Percentiles rank a stretch among this genome's conserved stretches.
phyloP scores from a whole-genome alignment of 2,329 filamentous ascomycete species.

The Phyllosticta capitalensis region DNA sequence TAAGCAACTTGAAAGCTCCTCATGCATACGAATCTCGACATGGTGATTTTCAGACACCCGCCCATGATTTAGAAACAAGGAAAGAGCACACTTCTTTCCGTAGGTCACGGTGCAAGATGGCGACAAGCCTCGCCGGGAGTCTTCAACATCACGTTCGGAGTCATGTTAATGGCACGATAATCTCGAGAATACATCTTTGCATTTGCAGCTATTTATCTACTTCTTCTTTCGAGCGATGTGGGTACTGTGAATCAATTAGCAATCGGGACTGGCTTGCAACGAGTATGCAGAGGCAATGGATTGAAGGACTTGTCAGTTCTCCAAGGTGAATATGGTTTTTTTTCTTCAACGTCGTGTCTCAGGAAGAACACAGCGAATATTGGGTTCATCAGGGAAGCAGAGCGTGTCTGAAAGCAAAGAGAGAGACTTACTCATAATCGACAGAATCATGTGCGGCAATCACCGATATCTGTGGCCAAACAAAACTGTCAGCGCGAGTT shows the following conservation, averaged over 20 bases:
- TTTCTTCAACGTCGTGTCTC: constrained; percentile 51
- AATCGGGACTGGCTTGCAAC: background rate
- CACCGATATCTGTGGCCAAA: constrained; percentile 10
- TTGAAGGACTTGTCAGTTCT: constrained; percentile 45
- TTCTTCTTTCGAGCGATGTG: background rate
- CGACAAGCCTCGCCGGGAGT: background rate
- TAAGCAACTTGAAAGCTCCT: no score
- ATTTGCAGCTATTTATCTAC: background rate
- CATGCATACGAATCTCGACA: no score
- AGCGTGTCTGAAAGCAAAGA: constrained; percentile 5
- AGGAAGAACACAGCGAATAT: constrained; percentile 58
- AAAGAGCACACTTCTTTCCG: no score
- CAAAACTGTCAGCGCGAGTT: constrained; percentile 11
- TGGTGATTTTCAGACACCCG: no score
- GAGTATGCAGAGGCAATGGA: background rate
- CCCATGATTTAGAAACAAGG: no score
- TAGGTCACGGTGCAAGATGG: no score
- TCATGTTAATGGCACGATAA: background rate
- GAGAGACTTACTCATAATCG: background rate
- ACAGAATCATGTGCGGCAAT: background rate
- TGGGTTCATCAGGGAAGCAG: constrained; percentile 46
- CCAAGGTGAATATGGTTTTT: constrained; percentile 49
- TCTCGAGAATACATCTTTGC: background rate
- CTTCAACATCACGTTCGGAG: background rate
- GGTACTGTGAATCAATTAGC: background rate